phyloP scores from a whole-genome alignment of 106 monocot genomes.

The Acanthochlamys bracteata region DNA sequence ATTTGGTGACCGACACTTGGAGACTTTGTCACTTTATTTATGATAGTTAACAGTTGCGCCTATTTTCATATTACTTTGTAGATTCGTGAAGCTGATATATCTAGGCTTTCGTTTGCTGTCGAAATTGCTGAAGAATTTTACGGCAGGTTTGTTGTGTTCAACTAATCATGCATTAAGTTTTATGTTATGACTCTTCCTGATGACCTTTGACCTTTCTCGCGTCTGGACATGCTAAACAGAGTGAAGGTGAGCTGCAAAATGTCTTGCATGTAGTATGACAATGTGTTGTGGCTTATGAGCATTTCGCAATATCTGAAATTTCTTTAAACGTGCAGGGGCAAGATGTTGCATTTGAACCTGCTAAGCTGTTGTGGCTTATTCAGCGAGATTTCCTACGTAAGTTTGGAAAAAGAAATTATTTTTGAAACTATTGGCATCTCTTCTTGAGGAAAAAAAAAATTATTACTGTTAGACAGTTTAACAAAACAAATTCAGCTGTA shows the following conservation, averaged over 20 bases:
- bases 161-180: not conserved
- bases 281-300: not conserved
- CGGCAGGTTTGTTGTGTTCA: slow-evolving; percentile 49
- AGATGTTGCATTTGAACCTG: slow-evolving; percentile 96
- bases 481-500: too few species aligned
- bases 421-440: not conserved
- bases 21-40: too few species aligned
- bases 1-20: slow-evolving; percentile 14
- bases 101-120: slow-evolving; percentile 91
- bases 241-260: slow-evolving; percentile 61
- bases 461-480: too few species aligned
- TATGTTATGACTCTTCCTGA: slow-evolving; percentile 5
- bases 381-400: slow-evolving; percentile 99
- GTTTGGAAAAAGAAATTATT: slow-evolving; percentile 15
- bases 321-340: slow-evolving; percentile 58
- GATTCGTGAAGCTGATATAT: slow-evolving; percentile 88
- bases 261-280: not conserved
- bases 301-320: not conserved
- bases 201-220: slow-evolving; percentile 21
- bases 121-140: slow-evolving; percentile 99
- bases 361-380: slow-evolving; percentile 98
- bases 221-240: slow-evolving; percentile 29
- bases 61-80: slow-evolving; percentile 12
- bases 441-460: too few species aligned
- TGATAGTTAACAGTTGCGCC: too few species aligned